Evolutionary conservation across 371 early-diverging fungal species (phyloP).

Genomic region (Mucor plumbeus): DNA sequence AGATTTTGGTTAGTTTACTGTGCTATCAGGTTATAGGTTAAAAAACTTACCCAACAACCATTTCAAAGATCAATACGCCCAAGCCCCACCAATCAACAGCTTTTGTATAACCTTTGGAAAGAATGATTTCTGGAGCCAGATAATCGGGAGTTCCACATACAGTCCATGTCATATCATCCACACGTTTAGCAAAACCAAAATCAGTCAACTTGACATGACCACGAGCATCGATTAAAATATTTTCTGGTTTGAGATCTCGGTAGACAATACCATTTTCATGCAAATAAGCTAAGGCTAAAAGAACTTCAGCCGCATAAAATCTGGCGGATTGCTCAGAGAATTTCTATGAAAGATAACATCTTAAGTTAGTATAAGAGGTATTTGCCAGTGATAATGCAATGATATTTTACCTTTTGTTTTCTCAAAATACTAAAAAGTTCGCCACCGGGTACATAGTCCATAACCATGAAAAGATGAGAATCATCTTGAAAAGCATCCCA

Average conservation of each 20-base stretch:
- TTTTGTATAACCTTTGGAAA: conserved; percentile 94
- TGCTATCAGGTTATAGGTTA: background rate
- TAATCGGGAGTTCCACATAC: conserved; percentile 99
- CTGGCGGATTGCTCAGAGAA: conserved; percentile 89
- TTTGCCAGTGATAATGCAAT: conserved; percentile 31
- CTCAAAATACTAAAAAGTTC: conserved; percentile 85
- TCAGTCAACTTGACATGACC: conserved; percentile 99
- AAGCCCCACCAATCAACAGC: conserved; percentile 99
- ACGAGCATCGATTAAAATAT: conserved; percentile 81
- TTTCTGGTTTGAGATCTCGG: conserved; percentile 95
- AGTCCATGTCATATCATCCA: conserved; percentile 93
- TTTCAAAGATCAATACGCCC: conserved; percentile 97
- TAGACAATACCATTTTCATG: conserved; percentile 96
- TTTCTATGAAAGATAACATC: conserved; percentile 76
- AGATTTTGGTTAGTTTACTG: conserved; percentile 46
- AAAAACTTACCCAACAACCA: conserved; percentile 77
- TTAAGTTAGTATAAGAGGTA: background rate
- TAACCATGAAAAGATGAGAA: conserved; percentile 90
- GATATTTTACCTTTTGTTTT: conserved; percentile 64
- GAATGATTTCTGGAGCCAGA: conserved; percentile 97
- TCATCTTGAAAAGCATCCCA: conserved; percentile 91
- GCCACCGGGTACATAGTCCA: conserved; percentile 97
- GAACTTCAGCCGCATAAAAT: conserved; percentile 82
- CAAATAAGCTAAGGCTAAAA: conserved; percentile 90
- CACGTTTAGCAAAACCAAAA: conserved; percentile 98